phyloP scores from a whole-genome alignment of 169 alveolate genomes.

The Plasmodium cynomolgi region DNA sequence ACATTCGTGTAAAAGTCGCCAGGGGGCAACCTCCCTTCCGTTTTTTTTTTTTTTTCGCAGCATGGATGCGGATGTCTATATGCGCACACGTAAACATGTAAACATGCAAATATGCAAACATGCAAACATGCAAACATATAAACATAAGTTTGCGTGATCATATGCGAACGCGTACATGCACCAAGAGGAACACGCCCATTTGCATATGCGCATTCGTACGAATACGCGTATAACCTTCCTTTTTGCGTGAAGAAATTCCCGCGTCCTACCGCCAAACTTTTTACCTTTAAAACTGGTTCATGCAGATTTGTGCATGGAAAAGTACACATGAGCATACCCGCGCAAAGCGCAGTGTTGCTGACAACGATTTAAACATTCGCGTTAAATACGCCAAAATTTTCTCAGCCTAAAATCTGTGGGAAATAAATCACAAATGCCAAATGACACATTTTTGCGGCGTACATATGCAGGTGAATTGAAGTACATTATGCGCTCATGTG shows the following conservation, averaged over 20 bases:
- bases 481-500: background rate
- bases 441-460: background rate
- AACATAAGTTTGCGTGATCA: background rate
- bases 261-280: background rate
- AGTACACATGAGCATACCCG: background rate
- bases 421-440: background rate
- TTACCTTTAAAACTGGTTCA: background rate
- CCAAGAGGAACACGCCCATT: background rate
- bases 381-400: background rate
- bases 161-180: background rate
- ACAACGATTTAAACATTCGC: background rate
- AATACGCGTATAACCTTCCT: background rate
- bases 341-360: constrained; percentile 3
- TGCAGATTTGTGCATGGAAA: constrained; percentile 65
- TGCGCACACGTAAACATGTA: background rate
- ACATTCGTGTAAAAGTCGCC: background rate
- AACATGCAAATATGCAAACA: background rate
- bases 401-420: background rate
- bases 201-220: background rate
- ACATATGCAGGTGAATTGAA: background rate
- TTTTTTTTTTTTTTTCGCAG: background rate
- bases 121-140: constrained; percentile 4
- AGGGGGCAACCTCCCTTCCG: background rate
- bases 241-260: background rate
- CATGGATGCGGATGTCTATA: background rate